Evolutionary conservation across 1,139 yeast species (phyloP).

Genomic region (Blastobotrys persicus): DNA sequence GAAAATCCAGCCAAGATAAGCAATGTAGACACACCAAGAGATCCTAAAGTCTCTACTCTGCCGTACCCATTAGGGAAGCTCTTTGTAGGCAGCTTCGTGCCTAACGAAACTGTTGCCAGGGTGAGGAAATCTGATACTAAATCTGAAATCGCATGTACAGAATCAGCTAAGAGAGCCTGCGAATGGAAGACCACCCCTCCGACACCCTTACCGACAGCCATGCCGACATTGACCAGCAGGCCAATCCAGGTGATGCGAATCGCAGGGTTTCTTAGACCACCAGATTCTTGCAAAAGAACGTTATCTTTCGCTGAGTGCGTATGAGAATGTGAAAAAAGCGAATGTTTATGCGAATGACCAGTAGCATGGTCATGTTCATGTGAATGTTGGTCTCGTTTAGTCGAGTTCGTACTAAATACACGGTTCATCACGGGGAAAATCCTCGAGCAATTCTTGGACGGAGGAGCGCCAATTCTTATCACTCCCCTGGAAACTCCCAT

Average conservation of each 20-base stretch:
- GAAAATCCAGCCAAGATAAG: slow-evolving; percentile 83
- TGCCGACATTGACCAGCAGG: slow-evolving; percentile 70
- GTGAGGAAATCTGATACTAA: slow-evolving; percentile 87
- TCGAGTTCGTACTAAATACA: slow-evolving; percentile 3
- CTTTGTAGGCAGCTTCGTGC: slow-evolving; percentile 61
- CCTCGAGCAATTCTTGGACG: not conserved
- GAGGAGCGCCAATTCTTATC: not conserved
- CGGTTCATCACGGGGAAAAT: not conserved
- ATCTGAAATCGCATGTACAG: slow-evolving; percentile 88
- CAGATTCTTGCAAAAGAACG: slow-evolving; percentile 31
- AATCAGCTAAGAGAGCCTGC: slow-evolving; percentile 90
- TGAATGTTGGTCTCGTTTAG: slow-evolving; percentile 9
- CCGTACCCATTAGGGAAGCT: slow-evolving; percentile 88
- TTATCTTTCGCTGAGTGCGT: slow-evolving; percentile 32
- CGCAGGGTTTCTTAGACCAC: slow-evolving; percentile 65
- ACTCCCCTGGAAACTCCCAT: not conserved
- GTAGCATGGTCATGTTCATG: slow-evolving; percentile 14
- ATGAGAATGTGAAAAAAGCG: slow-evolving; percentile 31
- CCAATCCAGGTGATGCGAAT: slow-evolving; percentile 94
- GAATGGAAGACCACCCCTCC: slow-evolving; percentile 95
- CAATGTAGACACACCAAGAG: slow-evolving; percentile 80
- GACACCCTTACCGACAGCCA: slow-evolving; percentile 81
- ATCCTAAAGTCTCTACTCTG: slow-evolving; percentile 87
- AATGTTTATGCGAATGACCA: slow-evolving; percentile 27
- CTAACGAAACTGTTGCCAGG: slow-evolving; percentile 79